Conservation (phyloP, 2,329 filamentous ascomycete species). For the Lachnellula hyalina region DNA sequence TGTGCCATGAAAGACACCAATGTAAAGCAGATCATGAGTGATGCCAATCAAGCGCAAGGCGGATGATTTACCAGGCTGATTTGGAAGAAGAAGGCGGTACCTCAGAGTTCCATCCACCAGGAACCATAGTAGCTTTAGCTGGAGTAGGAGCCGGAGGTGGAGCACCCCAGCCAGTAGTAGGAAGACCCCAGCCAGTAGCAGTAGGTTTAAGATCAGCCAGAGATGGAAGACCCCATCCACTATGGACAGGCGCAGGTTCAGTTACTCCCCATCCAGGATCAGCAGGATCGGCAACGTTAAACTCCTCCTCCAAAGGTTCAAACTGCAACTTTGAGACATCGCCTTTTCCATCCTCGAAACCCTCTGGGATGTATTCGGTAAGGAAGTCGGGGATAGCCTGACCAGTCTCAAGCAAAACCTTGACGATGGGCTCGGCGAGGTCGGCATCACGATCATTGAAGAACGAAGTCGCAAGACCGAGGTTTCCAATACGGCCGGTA, state of each 20-base stretch:
- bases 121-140: conserved; percentile 2
- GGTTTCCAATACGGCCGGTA: conserved; percentile 87
- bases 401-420: conserved; percentile 73
- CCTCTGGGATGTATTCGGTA: conserved; percentile 54
- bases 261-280: conserved; percentile 11
- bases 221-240: too few species aligned
- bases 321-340: conserved; percentile 23
- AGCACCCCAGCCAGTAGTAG: conserved; percentile 3
- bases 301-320: conserved; percentile 22
- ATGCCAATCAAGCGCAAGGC: not conserved
- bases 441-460: conserved; percentile 74
- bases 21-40: not conserved
- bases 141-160: conserved; percentile 3
- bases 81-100: not conserved
- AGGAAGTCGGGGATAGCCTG: conserved; percentile 83
- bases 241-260: not conserved
- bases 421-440: conserved; percentile 68
- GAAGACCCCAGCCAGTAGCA: too few species aligned
- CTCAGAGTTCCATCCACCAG: conserved; percentile 1
- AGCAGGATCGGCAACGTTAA: conserved; percentile 11
- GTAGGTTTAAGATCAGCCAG: too few species aligned
- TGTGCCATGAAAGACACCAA: too few species aligned
- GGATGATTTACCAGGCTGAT: not conserved
- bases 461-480: conserved; percentile 82
- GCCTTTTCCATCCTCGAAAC: conserved; percentile 30